Evolutionary conservation across 1,284 basidiomycete species (phyloP).

Genomic region (Sporisorium iseilematis-ciliati): DNA sequence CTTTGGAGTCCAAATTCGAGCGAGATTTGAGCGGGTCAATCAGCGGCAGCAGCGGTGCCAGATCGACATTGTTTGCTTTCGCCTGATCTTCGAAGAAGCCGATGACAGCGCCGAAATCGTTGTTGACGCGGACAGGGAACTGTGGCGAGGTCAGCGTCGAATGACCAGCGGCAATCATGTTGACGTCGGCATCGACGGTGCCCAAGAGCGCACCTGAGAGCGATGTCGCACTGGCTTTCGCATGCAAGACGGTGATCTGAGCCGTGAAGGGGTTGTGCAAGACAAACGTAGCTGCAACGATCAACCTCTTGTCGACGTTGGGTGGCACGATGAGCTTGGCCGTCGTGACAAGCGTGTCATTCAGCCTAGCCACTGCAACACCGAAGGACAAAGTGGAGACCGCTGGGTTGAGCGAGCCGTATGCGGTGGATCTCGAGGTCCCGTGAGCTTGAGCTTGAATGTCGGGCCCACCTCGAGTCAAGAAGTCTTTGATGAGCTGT

Average conservation of each 20-base stretch:
- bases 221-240: slow-evolving; percentile 74
- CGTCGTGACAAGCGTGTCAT: slow-evolving; percentile 75
- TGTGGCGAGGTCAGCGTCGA: slow-evolving; percentile 75
- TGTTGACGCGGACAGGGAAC: slow-evolving; percentile 77
- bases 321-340: slow-evolving; percentile 63
- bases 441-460: slow-evolving; percentile 75
- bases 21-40: slow-evolving; percentile 76
- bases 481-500: slow-evolving; percentile 77
- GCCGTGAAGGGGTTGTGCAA: slow-evolving; percentile 81
- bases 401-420: slow-evolving; percentile 77
- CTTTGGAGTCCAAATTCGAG: slow-evolving; percentile 75
- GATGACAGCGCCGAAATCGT: slow-evolving; percentile 77
- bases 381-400: slow-evolving; percentile 77
- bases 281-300: slow-evolving; percentile 47
- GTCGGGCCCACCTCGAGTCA: slow-evolving; percentile 76
- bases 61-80: slow-evolving; percentile 74
- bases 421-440: slow-evolving; percentile 75
- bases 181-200: slow-evolving; percentile 74
- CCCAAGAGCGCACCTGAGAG: slow-evolving; percentile 66
- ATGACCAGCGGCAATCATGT: slow-evolving; percentile 77
- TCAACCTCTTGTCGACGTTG: slow-evolving; percentile 55
- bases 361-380: slow-evolving; percentile 78
- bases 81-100: slow-evolving; percentile 75
- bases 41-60: slow-evolving; percentile 76
- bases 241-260: slow-evolving; percentile 76